Evolutionary conservation across 106 monocot genomes (phyloP), one percentile per base, ranked within the genome.

Genomic region (Apostasia ramifera): DNA sequence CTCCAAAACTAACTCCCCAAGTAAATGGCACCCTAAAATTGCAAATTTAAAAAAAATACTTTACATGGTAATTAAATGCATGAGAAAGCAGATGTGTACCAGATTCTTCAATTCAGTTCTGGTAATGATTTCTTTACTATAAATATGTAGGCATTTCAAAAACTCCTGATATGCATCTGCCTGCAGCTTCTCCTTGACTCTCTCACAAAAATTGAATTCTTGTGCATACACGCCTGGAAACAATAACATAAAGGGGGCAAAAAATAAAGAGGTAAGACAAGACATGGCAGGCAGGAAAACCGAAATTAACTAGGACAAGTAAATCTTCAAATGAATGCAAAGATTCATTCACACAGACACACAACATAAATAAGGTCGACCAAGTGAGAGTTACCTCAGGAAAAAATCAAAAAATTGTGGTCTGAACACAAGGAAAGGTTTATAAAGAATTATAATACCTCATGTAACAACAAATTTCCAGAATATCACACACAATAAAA

Each of bases 111-210:
- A 63, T 82, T 99, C 98, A 61, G 43, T 71, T 76, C 85, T 83
- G 50, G 57, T 88, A 59, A 99, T 99, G 68, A 99, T 93, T 73
- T 93, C 98, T 53, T 99, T 79, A 77, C 83, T 90, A 73, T 83
- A 93, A 50, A 99, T 99, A 69, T 90, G 68, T 78, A 99, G 90
- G 73, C 93, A 93, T 88, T 90, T 99, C 83, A 99, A 78, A 45
- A 99, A 99, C 75, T 99, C 98, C 68, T 99, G 93, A 68, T 99
- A 99, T 51, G 87, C 84, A 14, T 84, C 87, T 52, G 83, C 55
- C 65, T 90, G 79, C 72, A 99, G 58, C 70, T 86, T 93, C 71
- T 90, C 93, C 83, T 93, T 99, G 56, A 99, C 93, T 75, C 82
- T 99, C 77, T 99, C 98, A 66, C 83, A 93, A 53, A 85, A 99